Evolutionary conservation across 192 early-diverging fungal species (phyloP).

Genomic region (Umbelopsis ramanniana): DNA sequence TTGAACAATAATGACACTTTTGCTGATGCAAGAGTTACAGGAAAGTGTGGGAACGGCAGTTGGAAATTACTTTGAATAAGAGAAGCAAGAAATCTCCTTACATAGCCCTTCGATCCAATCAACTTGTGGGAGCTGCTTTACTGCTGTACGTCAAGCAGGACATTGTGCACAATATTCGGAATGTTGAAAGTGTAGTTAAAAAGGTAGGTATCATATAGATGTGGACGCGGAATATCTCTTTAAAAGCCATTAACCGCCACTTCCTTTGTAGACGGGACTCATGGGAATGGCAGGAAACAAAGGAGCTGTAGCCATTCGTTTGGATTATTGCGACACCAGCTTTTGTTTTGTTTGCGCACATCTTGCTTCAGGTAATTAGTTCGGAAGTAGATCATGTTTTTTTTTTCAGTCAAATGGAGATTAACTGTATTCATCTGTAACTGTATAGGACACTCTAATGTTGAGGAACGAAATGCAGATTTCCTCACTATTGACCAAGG

Average conservation of each 20-base stretch:
- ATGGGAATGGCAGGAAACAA: conserved; percentile 98
- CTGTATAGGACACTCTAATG: conserved; percentile 57
- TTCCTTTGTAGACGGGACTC: conserved; percentile 76
- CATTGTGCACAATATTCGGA: conserved; percentile 71
- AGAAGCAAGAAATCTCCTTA: conserved; percentile 55
- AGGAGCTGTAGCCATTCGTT: conserved; percentile 91
- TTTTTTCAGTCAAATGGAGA: conserved; percentile 5
- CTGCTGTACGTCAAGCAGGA: conserved; percentile 83
- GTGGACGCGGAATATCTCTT: too few species aligned
- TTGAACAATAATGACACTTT: not conserved
- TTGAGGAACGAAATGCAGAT: conserved; percentile 84
- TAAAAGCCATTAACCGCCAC: too few species aligned
- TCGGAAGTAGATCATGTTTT: not conserved
- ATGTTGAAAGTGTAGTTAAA: conserved; percentile 80
- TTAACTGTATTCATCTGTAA: not conserved
- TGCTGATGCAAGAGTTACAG: conserved; percentile 22
- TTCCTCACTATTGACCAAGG: conserved; percentile 80
- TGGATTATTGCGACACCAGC: conserved; percentile 85
- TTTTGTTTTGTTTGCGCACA: conserved; percentile 93
- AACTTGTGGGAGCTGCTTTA: conserved; percentile 90
- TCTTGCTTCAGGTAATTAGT: conserved; percentile 80
- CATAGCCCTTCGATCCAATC: conserved; percentile 81
- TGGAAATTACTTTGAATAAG: conserved; percentile 54
- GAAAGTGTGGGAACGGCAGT: conserved; percentile 53
- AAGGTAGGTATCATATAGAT: conserved; percentile 62